Evolutionary conservation across 495 filamentous ascomycete species (phyloP).

Genomic region (Trichodelitschia bisporula): DNA sequence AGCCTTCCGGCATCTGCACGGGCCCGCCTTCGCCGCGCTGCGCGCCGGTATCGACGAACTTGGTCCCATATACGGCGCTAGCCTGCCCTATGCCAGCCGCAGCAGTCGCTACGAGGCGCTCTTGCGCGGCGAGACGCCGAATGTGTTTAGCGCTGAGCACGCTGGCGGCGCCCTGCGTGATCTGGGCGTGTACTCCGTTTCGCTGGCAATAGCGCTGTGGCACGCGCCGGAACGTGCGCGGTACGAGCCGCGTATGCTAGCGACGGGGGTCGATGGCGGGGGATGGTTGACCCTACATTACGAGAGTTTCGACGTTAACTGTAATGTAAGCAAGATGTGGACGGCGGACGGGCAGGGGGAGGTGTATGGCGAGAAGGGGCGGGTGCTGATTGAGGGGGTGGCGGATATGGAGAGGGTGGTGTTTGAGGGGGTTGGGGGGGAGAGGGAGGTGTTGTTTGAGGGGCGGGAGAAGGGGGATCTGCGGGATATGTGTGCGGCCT

Average conservation of each 20-base stretch:
- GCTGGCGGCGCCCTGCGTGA: conserved; percentile 11
- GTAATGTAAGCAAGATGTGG: conserved; percentile 12
- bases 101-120: conserved; percentile 13
- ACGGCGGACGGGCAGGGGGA: conserved; percentile 9
- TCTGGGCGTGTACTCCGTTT: conserved; percentile 12
- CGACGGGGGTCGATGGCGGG: conserved; percentile 16
- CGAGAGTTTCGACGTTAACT: conserved; percentile 12
- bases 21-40: conserved; percentile 11
- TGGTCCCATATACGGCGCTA: conserved; percentile 12
- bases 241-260: conserved; percentile 12
- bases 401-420: conserved; percentile 14
- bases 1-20: conserved; percentile 15
- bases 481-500: no score
- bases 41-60: conserved; percentile 4
- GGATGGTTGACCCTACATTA: conserved; percentile 12
- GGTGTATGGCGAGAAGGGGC: conserved; percentile 16
- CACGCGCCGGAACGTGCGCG: conserved; percentile 7
- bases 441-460: no score
- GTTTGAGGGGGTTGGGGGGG: no score
- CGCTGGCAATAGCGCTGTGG: conserved; percentile 10
- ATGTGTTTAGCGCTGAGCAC: conserved; percentile 10
- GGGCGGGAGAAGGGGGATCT: no score
- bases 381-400: conserved; percentile 11
- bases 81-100: conserved; percentile 13
- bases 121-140: conserved; percentile 9